Percentiles rank a stretch among this genome's conserved stretches.
Evolutionary conservation across 75 land plant genomes (phyloP).

Genomic region (Pseudotsuga menziesii): DNA sequence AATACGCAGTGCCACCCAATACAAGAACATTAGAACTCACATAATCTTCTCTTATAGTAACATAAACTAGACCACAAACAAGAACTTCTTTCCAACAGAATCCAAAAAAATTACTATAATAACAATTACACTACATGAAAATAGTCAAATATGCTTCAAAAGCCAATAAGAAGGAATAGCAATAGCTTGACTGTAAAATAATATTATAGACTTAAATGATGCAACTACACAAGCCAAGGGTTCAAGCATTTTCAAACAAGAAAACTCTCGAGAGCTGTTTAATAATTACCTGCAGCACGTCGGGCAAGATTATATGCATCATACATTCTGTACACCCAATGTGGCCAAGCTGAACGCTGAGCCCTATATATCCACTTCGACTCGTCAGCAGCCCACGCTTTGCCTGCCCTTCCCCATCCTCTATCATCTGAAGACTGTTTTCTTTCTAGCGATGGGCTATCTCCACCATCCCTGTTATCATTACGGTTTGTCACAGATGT

Average conservation of each 20-base stretch:
- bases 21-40: too few species aligned
- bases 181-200: not conserved
- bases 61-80: too few species aligned
- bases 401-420: constrained; percentile 36
- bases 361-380: constrained; percentile 36
- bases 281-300: constrained; percentile 74
- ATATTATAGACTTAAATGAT: not conserved
- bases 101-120: not conserved
- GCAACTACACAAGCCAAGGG: not conserved
- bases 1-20: too few species aligned
- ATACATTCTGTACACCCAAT: constrained; percentile 91
- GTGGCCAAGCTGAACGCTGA: constrained; percentile 72
- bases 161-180: not conserved
- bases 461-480: constrained; percentile 8
- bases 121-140: not conserved
- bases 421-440: constrained; percentile 17
- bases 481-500: constrained; percentile 7
- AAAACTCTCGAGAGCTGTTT: not conserved
- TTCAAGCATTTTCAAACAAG: not conserved
- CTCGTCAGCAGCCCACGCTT: constrained; percentile 39
- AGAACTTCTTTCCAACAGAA: too few species aligned
- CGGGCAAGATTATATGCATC: constrained; percentile 88
- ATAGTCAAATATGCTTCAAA: not conserved
- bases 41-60: too few species aligned
- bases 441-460: constrained; percentile 9